Percentiles rank a stretch among this genome's conserved stretches.
phyloP scores from a whole-genome alignment of 2,329 filamentous ascomycete species.

The Capronia epimyces region DNA sequence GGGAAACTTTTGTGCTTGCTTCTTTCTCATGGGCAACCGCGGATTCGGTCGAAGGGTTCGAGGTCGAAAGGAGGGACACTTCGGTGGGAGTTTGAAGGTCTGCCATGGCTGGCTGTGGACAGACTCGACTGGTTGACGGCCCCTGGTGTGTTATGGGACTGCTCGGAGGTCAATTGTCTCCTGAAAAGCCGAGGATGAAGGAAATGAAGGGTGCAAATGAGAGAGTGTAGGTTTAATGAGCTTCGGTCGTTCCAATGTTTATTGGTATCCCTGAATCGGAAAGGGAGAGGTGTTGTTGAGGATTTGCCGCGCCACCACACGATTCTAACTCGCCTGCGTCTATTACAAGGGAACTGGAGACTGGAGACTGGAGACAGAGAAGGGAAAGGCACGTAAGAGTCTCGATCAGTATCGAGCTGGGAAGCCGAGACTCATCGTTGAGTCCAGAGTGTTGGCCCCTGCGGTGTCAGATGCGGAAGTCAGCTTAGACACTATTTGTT shows the following conservation, averaged over 20 bases:
- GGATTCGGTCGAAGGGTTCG: slow-evolving; percentile 6
- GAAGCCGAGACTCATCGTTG: background rate
- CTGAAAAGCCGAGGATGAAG: too few species aligned
- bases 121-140: background rate
- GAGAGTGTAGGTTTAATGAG: too few species aligned
- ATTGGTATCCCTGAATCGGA: background rate
- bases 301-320: background rate
- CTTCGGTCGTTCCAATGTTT: background rate
- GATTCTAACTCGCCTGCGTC: too few species aligned
- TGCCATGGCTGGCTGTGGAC: slow-evolving; percentile 11
- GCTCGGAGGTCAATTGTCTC: too few species aligned
- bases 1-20: slow-evolving; percentile 8
- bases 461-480: background rate
- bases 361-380: background rate
- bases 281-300: background rate
- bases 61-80: slow-evolving; percentile 15
- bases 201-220: too few species aligned
- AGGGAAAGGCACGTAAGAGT: background rate
- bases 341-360: background rate
- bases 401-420: background rate
- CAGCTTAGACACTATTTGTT: background rate
- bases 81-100: slow-evolving; percentile 24
- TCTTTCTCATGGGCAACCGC: slow-evolving; percentile 5
- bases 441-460: background rate
- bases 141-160: too few species aligned